Evolutionary conservation across 169 alveolate genomes (phyloP), one percentile per base, ranked within the genome.

Genomic region (Cryptosporidium baileyi): DNA sequence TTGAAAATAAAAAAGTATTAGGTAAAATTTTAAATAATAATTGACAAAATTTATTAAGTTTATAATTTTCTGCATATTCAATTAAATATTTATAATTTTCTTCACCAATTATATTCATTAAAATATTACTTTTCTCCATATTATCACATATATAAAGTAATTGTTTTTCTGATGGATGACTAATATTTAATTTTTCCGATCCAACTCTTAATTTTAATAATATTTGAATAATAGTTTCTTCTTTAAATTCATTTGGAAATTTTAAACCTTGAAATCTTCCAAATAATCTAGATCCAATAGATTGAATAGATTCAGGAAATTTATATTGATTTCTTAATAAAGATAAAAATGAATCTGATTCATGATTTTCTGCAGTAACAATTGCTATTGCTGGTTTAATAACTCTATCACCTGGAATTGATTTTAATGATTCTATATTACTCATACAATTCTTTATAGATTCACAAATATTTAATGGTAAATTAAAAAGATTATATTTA

Each of bases 341-440:
- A 4, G 34, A 26, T 22, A 74, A 59, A 38, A 51, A 19, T 22
- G 57, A 24, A 1, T 74, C 85, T n/a, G 85, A 74, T 7, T 74
- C 85, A 28, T 74, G 67, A 19, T 74, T 74, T 9, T 74, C 85
- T 17, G 85, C 85, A 15, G 85, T 74, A 15, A 74, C 85, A n/a
- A 74, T 67, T 9, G 85, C 32, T 8, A 74, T 54, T 1, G 85
- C 85, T 22, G 85, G 85, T 19, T 74, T 74, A 4, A 74, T 51
- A 4, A 74, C 85, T 9, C 0, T 44, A 28, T 74, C 85, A 22
- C 85, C 85, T 36, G 67, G 65, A 22, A 74, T 54, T 74, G 85
- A 74, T 26, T 41, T 74, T 54, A 54, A 32, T 51, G 85, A 60
- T 8, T 74, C 85, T 5, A 74, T 61, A 5, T 36, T 34, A 13